Evolutionary conservation across 129 eudicot species (phyloP), one percentile per base, ranked within the genome.

Genomic region (Escallonia rubra): DNA sequence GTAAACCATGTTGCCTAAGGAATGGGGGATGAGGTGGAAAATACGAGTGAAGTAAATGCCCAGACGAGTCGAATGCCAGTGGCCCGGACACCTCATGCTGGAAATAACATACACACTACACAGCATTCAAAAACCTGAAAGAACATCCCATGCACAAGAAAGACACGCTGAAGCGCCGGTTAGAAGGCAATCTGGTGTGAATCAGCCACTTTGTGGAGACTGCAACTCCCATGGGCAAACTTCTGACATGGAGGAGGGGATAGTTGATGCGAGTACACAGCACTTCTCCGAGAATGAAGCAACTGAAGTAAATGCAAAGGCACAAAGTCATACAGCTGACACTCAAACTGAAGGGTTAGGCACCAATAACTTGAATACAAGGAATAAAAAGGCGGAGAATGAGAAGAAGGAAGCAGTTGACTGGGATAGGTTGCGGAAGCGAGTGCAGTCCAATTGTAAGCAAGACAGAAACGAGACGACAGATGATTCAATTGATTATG

Each of bases 401-500:
- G 44, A 47, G 57, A 6, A 63, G 44, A 44, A 46, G 42, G 65
- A 46, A 14, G 45, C 55, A 57, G 39, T 52, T 44, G 63, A 64
- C 13, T 72, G 76, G 76, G 70, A 63, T 4, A 16, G n/a, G 41
- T 13, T 72, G 64, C 63, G 61, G 76, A 72, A 39, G 64, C 16
- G 42, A 64, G n/a, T 41, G 3, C 44, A 15, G 54, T 23, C 14
- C 41, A 43, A 61, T 38, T n/a, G 38, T 54, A 53, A 48, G 5
- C 15, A 59, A 14, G 39, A n/a, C 15, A 48, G 46, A 49, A 61
- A 43, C 4, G 72, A 47, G 40, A 49, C 44, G 40, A 60, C 11
- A 11, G 42, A 59, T 11, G 73, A 83, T 50, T 55, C 80, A 59
- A 44, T 84, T 60, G 86, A 84, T 54, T 84, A 86, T 85, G 46